Conservation (phyloP, 2,329 filamentous ascomycete species). For the Teratosphaeria gauchensis region DNA sequence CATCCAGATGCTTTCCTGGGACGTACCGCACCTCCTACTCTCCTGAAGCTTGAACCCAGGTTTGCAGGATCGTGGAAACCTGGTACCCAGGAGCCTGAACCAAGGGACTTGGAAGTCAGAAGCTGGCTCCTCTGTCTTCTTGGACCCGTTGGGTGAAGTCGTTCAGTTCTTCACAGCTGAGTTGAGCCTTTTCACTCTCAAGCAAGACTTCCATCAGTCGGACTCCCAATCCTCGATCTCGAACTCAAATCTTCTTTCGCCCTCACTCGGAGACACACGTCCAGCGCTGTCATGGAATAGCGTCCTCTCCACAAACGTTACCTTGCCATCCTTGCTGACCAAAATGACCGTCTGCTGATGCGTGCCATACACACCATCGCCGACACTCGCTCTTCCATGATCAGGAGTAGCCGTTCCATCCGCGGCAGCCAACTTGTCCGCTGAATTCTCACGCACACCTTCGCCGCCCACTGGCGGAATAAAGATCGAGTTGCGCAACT, state of each 20-base stretch:
- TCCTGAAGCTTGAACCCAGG: too few species aligned
- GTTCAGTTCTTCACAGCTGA: too few species aligned
- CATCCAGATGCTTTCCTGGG: too few species aligned
- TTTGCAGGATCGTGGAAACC: too few species aligned
- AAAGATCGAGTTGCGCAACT: conserved; percentile 52
- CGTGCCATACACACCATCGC: conserved; percentile 48
- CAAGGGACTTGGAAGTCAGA: too few species aligned
- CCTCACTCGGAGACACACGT: conserved; percentile 35
- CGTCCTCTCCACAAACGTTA: conserved; percentile 54
- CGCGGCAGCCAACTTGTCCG: conserved; percentile 33
- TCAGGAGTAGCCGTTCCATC: conserved; percentile 10
- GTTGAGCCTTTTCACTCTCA: too few species aligned
- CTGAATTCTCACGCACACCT: conserved; percentile 28
- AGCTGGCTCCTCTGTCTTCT: too few species aligned
- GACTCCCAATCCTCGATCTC: conserved; percentile 29
- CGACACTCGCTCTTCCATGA: conserved; percentile 11
- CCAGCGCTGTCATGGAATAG: conserved; percentile 46
- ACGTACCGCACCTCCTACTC: too few species aligned
- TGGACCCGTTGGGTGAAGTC: too few species aligned
- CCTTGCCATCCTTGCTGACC: conserved; percentile 44
- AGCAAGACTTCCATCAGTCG: too few species aligned
- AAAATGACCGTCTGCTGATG: conserved; percentile 55
- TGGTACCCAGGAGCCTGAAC: too few species aligned
- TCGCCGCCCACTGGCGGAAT: conserved; percentile 47
- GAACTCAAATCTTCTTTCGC: conserved; percentile 40